Conservation (phyloP, 345 rosid genomes). For the Camelina neglecta region DNA sequence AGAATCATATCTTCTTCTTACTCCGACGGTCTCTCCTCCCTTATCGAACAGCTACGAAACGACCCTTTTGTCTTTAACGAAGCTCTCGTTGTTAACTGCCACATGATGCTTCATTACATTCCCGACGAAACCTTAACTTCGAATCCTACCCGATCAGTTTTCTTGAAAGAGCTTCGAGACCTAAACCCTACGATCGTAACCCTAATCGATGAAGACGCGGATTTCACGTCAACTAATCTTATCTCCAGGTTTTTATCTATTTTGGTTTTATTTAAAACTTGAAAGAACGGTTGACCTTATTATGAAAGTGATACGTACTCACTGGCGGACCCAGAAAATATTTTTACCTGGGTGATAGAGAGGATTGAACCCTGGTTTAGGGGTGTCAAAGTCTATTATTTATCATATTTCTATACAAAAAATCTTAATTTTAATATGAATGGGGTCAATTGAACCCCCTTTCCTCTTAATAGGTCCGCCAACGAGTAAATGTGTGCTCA, state of each 20-base stretch:
- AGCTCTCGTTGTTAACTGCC: conserved; percentile 83
- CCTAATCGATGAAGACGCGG: conserved; percentile 83
- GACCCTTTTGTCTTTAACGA: conserved; percentile 62
- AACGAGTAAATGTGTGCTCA: neutral
- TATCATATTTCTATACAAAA: too few species aligned
- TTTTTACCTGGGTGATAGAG: too few species aligned
- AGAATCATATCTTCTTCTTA: conserved; percentile 59
- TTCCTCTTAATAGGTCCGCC: too few species aligned
- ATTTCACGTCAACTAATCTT: conserved; percentile 66
- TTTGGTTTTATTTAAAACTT: neutral
- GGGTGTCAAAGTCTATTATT: too few species aligned
- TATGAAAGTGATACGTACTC: neutral
- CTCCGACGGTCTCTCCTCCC: conserved; percentile 67
- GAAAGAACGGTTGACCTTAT: neutral
- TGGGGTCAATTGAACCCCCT: too few species aligned
- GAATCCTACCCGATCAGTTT: conserved; percentile 44
- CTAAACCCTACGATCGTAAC: conserved; percentile 72
- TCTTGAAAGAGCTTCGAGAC: conserved; percentile 65
- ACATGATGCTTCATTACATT: conserved; percentile 82
- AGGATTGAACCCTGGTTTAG: too few species aligned
- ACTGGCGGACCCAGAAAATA: too few species aligned
- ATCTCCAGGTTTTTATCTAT: conserved; percentile 44
- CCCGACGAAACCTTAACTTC: conserved; percentile 66
- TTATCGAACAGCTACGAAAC: conserved; percentile 64
- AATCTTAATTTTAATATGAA: too few species aligned